Percentiles rank a stretch among this genome's conserved stretches.
These are phyloP conservation scores for Podospora sp. DNA, from an alignment of 495 filamentous ascomycete genomes.

Conservation along the genomic window DNA sequence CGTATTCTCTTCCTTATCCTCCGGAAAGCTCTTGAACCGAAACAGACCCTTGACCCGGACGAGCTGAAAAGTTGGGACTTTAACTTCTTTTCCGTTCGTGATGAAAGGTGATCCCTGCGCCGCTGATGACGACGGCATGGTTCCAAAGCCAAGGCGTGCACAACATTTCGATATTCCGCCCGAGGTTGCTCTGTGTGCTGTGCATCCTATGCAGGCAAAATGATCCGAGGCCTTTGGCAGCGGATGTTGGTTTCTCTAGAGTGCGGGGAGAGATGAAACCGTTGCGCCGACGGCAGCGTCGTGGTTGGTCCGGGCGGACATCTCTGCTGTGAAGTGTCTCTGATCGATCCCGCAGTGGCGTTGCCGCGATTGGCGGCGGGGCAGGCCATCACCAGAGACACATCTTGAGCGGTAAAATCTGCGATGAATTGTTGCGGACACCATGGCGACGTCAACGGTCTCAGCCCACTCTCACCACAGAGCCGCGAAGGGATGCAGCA, in stretches of 20 bases:
- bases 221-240: neutral
- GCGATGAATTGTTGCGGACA: neutral
- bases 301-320: neutral
- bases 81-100: neutral
- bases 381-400: neutral
- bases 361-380: neutral
- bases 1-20: neutral
- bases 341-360: neutral
- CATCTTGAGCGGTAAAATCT: neutral
- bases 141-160: neutral
- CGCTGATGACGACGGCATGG: neutral
- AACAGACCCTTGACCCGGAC: neutral
- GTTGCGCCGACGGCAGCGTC: neutral
- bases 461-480: neutral
- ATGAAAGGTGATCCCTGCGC: neutral
- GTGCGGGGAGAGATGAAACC: neutral
- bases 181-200: neutral
- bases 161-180: neutral
- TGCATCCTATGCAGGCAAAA: neutral
- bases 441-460: neutral
- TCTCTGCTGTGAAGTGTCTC: neutral
- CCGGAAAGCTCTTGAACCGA: neutral
- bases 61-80: neutral
- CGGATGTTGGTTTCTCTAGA: neutral
- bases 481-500: neutral